Percentiles rank a stretch among this genome's conserved stretches.
These are phyloP conservation scores for Dactylonectria macrodidyma DNA, from an alignment of 2,329 filamentous ascomycete genomes.

Conservation along the genomic window DNA sequence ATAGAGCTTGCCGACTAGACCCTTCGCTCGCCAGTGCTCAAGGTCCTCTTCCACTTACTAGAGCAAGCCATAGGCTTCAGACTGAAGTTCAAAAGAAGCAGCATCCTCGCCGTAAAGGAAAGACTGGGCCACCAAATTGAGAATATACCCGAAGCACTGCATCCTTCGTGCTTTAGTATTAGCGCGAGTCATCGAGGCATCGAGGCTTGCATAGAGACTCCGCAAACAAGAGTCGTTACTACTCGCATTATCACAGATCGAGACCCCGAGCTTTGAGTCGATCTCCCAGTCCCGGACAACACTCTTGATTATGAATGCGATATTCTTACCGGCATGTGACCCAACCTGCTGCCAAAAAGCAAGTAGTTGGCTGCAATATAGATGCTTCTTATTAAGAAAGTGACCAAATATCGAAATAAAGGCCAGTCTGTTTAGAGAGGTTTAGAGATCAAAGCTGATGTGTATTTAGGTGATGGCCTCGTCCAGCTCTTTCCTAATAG, in stretches of 20 bases:
- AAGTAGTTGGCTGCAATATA: background rate
- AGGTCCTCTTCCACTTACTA: constrained; percentile 18
- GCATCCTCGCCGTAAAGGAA: constrained; percentile 25
- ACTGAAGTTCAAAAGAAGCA: constrained; percentile 25
- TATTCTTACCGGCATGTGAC: background rate
- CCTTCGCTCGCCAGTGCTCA: constrained; percentile 8
- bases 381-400: background rate
- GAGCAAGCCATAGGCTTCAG: constrained; percentile 18
- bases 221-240: constrained; percentile 1
- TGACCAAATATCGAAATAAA: background rate
- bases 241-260: constrained; percentile 1
- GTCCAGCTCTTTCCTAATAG: constrained; percentile 9
- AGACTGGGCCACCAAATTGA: constrained; percentile 21
- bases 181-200: background rate
- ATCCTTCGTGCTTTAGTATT: background rate
- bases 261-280: background rate
- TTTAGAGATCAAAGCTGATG: background rate
- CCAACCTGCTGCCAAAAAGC: background rate
- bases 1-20: constrained; percentile 4
- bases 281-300: constrained; percentile 3
- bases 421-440: background rate
- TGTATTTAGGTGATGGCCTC: background rate
- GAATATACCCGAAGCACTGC: background rate
- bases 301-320: constrained; percentile 15
- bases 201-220: background rate